Percentiles rank a stretch among this genome's conserved stretches.
phyloP scores from a whole-genome alignment of 176 grass and related monocot genomes.

The Neostapfia colusana region DNA sequence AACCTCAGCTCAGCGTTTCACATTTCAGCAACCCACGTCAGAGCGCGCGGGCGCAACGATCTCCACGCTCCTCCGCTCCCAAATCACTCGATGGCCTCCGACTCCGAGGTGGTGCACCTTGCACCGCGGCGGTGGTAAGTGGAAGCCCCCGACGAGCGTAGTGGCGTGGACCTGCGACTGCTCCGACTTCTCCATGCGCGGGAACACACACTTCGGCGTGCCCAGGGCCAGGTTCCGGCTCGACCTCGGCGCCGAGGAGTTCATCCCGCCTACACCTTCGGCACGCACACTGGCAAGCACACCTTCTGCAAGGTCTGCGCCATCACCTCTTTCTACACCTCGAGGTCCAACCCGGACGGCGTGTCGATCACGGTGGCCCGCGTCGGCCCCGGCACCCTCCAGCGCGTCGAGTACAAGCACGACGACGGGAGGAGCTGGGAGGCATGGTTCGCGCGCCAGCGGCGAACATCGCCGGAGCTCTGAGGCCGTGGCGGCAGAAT shows the following conservation, averaged over 20 bases:
- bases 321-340: conserved; percentile 85
- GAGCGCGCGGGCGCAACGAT: no score
- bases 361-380: conserved; percentile 62
- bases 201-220: conserved; percentile 66
- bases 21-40: no score
- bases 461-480: conserved; percentile 45
- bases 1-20: no score
- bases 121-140: conserved; percentile 71
- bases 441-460: conserved; percentile 31
- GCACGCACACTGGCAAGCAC: conserved; percentile 82
- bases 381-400: conserved; percentile 70
- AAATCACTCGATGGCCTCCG: conserved; percentile 38
- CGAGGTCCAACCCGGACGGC: conserved; percentile 74
- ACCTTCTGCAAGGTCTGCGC: conserved; percentile 78
- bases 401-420: conserved; percentile 56
- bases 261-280: conserved; percentile 83
- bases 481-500: not conserved
- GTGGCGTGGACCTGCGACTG: conserved; percentile 75
- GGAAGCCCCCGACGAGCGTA: conserved; percentile 56
- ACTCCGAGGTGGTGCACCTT: conserved; percentile 23
- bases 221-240: conserved; percentile 62
- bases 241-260: conserved; percentile 35
- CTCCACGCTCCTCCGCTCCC: no score
- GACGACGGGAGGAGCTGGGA: conserved; percentile 76
- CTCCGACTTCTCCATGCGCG: conserved; percentile 70